Evolutionary conservation across 1,139 yeast genomes (phyloP).

Genomic region (Debaryomyces nepalensis): DNA sequence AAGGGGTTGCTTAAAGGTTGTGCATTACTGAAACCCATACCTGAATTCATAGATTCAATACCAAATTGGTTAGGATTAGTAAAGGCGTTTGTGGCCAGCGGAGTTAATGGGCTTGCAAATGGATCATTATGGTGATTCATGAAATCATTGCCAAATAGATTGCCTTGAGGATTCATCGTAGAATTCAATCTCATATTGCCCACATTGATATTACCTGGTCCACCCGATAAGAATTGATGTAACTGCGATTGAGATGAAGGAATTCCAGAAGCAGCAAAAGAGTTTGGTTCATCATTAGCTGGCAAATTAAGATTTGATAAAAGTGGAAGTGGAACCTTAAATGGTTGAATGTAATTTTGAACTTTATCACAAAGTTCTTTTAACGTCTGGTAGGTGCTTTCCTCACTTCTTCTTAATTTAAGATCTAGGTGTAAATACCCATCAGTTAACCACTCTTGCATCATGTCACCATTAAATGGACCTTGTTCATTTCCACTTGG

Average conservation of each 20-base stretch:
- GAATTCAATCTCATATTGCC: slow-evolving; percentile 30
- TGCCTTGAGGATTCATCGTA: slow-evolving; percentile 25
- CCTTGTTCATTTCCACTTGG: slow-evolving; percentile 76
- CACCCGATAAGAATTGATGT: slow-evolving; percentile 29
- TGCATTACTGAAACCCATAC: slow-evolving; percentile 21
- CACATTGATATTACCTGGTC: slow-evolving; percentile 29
- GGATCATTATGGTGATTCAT: slow-evolving; percentile 28
- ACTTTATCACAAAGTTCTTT: slow-evolving; percentile 50
- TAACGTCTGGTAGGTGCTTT: slow-evolving; percentile 43
- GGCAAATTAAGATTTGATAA: slow-evolving; percentile 25
- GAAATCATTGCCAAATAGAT: slow-evolving; percentile 34
- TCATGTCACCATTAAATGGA: slow-evolving; percentile 72
- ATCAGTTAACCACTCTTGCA: slow-evolving; percentile 78
- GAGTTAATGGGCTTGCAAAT: slow-evolving; percentile 23
- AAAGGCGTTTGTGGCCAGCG: slow-evolving; percentile 18
- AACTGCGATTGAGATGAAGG: slow-evolving; percentile 21
- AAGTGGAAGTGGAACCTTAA: slow-evolving; percentile 55
- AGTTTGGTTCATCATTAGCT: not conserved
- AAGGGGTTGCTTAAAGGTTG: slow-evolving; percentile 14
- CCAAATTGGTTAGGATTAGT: slow-evolving; percentile 27
- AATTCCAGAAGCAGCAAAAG: slow-evolving; percentile 1
- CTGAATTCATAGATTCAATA: slow-evolving; percentile 29
- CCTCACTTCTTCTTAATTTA: slow-evolving; percentile 59
- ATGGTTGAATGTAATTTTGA: slow-evolving; percentile 61
- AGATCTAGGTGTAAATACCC: slow-evolving; percentile 65